Conservation (phyloP, 2,329 filamentous ascomycete genomes). For the Botrytis sinoallii region DNA sequence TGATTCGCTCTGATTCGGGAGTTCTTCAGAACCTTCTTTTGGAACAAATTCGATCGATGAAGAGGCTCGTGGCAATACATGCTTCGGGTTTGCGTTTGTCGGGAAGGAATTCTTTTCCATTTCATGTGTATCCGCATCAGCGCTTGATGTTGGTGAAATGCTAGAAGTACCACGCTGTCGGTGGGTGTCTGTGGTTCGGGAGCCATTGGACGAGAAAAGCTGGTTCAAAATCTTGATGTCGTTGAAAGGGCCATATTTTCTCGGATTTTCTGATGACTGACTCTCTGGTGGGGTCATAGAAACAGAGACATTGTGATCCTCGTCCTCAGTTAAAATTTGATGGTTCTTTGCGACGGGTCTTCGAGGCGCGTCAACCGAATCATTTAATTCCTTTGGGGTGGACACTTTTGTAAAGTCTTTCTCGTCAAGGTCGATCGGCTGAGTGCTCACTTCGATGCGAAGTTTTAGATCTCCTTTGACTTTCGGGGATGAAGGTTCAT, state of each 20-base stretch:
- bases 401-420: background rate
- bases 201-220: background rate
- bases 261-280: background rate
- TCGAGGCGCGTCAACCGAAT: background rate
- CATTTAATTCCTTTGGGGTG: background rate
- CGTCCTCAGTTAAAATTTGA: background rate
- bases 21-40: background rate
- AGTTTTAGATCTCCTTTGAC: background rate
- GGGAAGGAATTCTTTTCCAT: background rate
- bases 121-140: background rate
- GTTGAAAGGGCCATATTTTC: background rate
- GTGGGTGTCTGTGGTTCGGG: background rate
- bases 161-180: background rate
- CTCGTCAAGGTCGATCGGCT: background rate
- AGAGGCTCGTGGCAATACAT: background rate
- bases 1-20: background rate
- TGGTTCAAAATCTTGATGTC: background rate
- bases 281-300: background rate
- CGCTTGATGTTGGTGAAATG: constrained; percentile 1
- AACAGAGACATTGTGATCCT: background rate
- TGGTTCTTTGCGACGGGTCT: background rate
- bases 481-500: background rate
- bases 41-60: background rate
- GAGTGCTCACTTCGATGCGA: background rate
- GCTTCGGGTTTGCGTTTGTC: background rate